Percentiles rank a stretch among this genome's conserved stretches.
Evolutionary conservation across 768 basidiomycete genomes (phyloP).

Genomic region (Pisolithus marmoratus): DNA sequence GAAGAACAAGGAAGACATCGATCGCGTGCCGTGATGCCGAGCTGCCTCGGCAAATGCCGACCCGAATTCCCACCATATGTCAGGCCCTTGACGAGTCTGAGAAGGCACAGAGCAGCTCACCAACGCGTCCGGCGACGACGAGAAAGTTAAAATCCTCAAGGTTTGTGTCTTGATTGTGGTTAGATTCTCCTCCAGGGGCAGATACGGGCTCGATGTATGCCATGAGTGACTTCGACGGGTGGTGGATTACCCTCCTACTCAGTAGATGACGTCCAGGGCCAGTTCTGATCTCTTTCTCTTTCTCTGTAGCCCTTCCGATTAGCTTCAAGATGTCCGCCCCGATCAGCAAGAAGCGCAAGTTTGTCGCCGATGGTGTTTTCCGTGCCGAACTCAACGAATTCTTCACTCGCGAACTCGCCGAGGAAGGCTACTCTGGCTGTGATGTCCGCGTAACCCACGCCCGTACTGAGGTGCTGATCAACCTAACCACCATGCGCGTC

Average conservation of each 20-base stretch:
- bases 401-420: slow-evolving; percentile 95
- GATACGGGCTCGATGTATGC: neutral
- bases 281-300: slow-evolving; percentile 14
- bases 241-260: slow-evolving; percentile 16
- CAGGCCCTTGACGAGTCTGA: neutral
- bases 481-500: neutral
- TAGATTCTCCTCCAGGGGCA: neutral
- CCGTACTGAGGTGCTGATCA: slow-evolving; percentile 75
- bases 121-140: slow-evolving; percentile 14
- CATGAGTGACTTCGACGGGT: neutral
- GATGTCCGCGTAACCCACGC: slow-evolving; percentile 99
- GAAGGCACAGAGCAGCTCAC: slow-evolving; percentile 5
- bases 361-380: slow-evolving; percentile 98
- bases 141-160: slow-evolving; percentile 13
- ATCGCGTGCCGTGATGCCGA: neutral
- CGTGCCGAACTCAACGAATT: slow-evolving; percentile 99
- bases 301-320: slow-evolving; percentile 8
- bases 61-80: neutral
- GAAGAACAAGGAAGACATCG: neutral
- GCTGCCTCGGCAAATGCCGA: neutral
- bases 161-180: slow-evolving; percentile 12
- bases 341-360: slow-evolving; percentile 99
- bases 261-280: slow-evolving; percentile 12
- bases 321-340: slow-evolving; percentile 65
- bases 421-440: slow-evolving; percentile 99